Conservation (phyloP, 2,329 filamentous ascomycete genomes). For the Clonostachys solani region DNA sequence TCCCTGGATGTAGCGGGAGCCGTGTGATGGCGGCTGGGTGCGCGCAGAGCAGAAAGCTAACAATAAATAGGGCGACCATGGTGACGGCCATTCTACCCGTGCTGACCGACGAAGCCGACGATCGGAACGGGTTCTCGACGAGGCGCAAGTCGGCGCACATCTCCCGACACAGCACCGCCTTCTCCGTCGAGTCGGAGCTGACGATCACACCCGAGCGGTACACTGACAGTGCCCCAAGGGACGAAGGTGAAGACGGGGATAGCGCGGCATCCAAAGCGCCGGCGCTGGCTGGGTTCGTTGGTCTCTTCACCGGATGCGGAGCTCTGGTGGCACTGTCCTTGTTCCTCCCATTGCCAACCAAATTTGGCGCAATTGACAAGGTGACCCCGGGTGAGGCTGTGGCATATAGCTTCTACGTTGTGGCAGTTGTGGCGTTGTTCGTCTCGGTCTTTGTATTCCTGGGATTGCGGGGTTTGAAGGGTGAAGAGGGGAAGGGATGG, state of each 20-base stretch:
- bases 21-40: neutral
- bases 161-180: constrained; percentile 53
- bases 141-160: constrained; percentile 28
- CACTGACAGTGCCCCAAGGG: constrained; percentile 17
- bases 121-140: constrained; percentile 6
- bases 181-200: constrained; percentile 68
- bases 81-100: constrained; percentile 89
- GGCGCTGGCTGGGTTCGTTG: constrained; percentile 80
- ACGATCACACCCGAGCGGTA: constrained; percentile 70
- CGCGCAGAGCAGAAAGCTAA: neutral
- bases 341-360: constrained; percentile 84
- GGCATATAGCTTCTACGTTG: constrained; percentile 82
- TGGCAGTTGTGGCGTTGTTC: constrained; percentile 65
- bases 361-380: constrained; percentile 68
- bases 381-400: constrained; percentile 71
- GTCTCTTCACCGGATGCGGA: constrained; percentile 87
- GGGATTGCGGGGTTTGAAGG: constrained; percentile 64
- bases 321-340: constrained; percentile 77
- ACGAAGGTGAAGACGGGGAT: constrained; percentile 11
- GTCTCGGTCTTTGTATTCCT: constrained; percentile 75
- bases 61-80: constrained; percentile 74
- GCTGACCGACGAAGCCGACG: constrained; percentile 48
- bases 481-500: constrained; percentile 77
- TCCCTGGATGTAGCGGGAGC: constrained; percentile 1
- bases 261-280: constrained; percentile 39